Percentiles rank a stretch among this genome's conserved stretches.
These are phyloP conservation scores for Teratosphaeria epicoccoides DNA, from an alignment of 2,329 filamentous ascomycete species.

Conservation along the genomic window DNA sequence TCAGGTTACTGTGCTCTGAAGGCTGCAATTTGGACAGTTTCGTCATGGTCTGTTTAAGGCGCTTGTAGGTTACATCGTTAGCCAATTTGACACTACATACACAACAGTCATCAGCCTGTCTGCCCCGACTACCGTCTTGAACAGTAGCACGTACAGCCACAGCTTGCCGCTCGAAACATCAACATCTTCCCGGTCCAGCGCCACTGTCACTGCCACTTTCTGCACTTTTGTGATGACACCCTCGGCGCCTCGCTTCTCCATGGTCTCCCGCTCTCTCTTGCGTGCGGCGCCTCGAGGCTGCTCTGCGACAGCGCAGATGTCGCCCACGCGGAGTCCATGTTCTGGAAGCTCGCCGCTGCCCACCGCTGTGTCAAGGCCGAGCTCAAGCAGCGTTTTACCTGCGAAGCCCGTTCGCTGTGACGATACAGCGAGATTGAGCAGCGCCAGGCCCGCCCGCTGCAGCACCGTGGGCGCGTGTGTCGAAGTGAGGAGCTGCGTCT, in stretches of 20 bases:
- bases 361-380: conserved; percentile 62
- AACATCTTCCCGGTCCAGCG: conserved; percentile 54
- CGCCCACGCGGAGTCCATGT: conserved; percentile 65
- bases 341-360: conserved; percentile 47
- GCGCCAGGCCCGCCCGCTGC: conserved; percentile 65
- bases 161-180: conserved; percentile 46
- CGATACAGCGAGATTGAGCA: conserved; percentile 62
- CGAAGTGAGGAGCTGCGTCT: conserved; percentile 57
- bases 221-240: conserved; percentile 61
- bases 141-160: conserved; percentile 46
- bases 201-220: conserved; percentile 51
- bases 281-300: conserved; percentile 60
- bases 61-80: conserved; percentile 56
- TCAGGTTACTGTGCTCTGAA: conserved; percentile 46
- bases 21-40: conserved; percentile 46
- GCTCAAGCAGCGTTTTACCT: conserved; percentile 80
- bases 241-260: conserved; percentile 56
- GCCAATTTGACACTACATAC: conserved; percentile 50
- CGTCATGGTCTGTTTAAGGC: conserved; percentile 55
- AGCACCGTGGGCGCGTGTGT: conserved; percentile 58
- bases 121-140: conserved; percentile 7
- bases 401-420: conserved; percentile 81
- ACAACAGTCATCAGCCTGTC: conserved; percentile 24
- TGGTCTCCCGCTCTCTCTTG: conserved; percentile 60
- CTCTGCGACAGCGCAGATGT: conserved; percentile 66